Percentiles rank a stretch among this genome's conserved stretches.
These are phyloP conservation scores for Nemania sp. DNA, from an alignment of 2,329 filamentous ascomycete species.

Conservation along the genomic window DNA sequence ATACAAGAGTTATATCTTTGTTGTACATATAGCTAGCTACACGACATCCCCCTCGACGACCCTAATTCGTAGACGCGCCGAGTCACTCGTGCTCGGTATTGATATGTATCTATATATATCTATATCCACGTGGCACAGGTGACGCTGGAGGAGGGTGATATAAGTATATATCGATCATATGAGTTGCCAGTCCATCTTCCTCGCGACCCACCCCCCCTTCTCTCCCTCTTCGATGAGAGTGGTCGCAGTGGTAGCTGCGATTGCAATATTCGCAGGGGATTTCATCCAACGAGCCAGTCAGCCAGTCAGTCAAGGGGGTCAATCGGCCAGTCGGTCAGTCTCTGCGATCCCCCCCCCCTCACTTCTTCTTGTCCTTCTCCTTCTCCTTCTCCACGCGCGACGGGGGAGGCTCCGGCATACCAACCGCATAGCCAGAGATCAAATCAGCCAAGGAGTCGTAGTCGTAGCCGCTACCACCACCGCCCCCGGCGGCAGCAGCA, in stretches of 20 bases:
- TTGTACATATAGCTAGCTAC: slow-evolving; percentile 39
- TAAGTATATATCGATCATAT: not conserved
- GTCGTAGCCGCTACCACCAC: slow-evolving; percentile 31
- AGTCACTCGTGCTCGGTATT: not conserved
- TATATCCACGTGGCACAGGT: slow-evolving; percentile 9
- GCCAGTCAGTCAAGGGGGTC: too few relatives aligned
- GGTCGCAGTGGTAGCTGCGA: not conserved
- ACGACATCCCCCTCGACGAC: slow-evolving; percentile 8
- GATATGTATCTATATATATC: too few relatives aligned
- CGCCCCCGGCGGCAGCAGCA: slow-evolving; percentile 33
- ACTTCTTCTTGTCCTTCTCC: slow-evolving; percentile 54
- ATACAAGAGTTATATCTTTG: not conserved
- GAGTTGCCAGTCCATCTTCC: slow-evolving; percentile 7
- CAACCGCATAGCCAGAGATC: slow-evolving; percentile 53
- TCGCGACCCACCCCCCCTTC: too few relatives aligned
- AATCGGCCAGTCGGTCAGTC: too few relatives aligned
- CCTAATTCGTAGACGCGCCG: not conserved
- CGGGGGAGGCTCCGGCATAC: slow-evolving; percentile 1
- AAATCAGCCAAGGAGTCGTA: slow-evolving; percentile 53
- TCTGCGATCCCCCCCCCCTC: slow-evolving; percentile 30
- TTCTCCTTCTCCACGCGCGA: slow-evolving; percentile 46
- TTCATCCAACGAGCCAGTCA: too few relatives aligned
- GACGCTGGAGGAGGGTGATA: not conserved
- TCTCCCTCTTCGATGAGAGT: not conserved
- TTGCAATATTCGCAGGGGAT: too few relatives aligned